phyloP scores from a whole-genome alignment of 768 basidiomycete species.

The Albatrellus ellisii region DNA sequence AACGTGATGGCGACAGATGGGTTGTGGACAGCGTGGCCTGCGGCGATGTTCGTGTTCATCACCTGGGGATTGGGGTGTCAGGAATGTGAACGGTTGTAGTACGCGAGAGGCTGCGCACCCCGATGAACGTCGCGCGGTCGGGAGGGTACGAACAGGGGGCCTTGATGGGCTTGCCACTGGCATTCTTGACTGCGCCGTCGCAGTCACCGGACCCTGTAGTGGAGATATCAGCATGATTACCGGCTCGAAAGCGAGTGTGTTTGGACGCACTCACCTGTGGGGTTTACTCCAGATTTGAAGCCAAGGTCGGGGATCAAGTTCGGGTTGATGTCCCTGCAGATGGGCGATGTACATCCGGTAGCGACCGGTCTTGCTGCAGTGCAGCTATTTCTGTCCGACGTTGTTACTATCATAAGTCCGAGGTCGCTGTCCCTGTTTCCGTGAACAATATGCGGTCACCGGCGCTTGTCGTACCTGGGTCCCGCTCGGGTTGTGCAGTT shows the following conservation, averaged over 20 bases:
- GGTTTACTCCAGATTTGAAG: conserved; percentile 40
- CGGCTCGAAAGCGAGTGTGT: too few relatives aligned
- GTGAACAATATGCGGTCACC: too few relatives aligned
- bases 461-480: too few relatives aligned
- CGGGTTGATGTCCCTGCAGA: conserved; percentile 5
- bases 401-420: too few relatives aligned
- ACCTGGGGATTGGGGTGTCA: too few relatives aligned
- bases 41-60: conserved; percentile 16
- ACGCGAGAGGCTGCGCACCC: conserved; percentile 14
- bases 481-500: too few relatives aligned
- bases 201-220: conserved; percentile 15
- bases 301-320: conserved; percentile 37
- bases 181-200: conserved; percentile 15
- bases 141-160: conserved; percentile 29
- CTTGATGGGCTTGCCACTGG: conserved; percentile 22
- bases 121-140: conserved; percentile 18
- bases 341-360: too few relatives aligned
- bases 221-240: too few relatives aligned
- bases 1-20: conserved; percentile 16
- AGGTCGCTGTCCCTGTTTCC: too few relatives aligned
- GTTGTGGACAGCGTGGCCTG: conserved; percentile 17
- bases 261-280: conserved; percentile 36
- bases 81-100: too few relatives aligned
- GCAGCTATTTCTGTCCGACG: too few relatives aligned
- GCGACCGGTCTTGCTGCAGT: too few relatives aligned